Base-by-base conservation (phyloP, 2,329 filamentous ascomycete species). In the Albifimbria verrucaria region DNA sequence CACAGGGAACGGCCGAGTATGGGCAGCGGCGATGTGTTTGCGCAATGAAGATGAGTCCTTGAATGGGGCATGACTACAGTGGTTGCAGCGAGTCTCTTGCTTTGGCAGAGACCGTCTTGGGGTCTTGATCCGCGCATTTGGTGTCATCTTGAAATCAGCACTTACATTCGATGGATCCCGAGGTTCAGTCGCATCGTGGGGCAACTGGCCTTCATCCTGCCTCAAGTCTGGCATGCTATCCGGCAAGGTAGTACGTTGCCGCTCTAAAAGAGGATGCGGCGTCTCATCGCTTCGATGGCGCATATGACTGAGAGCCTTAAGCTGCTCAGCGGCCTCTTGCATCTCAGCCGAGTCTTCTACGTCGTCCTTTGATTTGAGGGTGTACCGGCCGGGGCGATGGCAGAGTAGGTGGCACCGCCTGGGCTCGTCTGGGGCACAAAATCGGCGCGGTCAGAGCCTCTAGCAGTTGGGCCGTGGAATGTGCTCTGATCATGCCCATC, bases 1-100 rank as follows among this genome's bases (percentile, higher is more conserved):
- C 89, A 66, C 93, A 99, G 1, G 87, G 85, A 97, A 97, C 0
- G 87, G 86, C 20, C 86, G 79, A 0, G 85, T 88, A 57, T 89
- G 86, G 2, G 84, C 83, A 2, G 85, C 84, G 6, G 85, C 84
- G 48, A 88, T 80, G 61, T 88, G 85, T 61, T 87, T 87, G 26
- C 83, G 77, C 36, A 87, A 68, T 0, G 85, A 85, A 1, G 84
- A 87, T 0, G 80, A 83, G 63, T 87, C 85, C 59, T 86, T 87
- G 64, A 87, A 87, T 2, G 85, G 84, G 0, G 80, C 77, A 63
- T 87, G 83, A 49, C 77, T 85, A 64, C 85, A 87, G 50, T 82
- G 74, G 18, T 72, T 76, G 64, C 85, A 87, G 21, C 80, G 76
- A 2, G 81, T 84, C 57, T 87, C 84, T 60, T 83, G 80, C 59